Percentiles rank a stretch among this genome's conserved stretches.
These are phyloP conservation scores for Emmonsiellopsis sp. DNA, from an alignment of 2,329 filamentous ascomycete genomes.

Conservation along the genomic window DNA sequence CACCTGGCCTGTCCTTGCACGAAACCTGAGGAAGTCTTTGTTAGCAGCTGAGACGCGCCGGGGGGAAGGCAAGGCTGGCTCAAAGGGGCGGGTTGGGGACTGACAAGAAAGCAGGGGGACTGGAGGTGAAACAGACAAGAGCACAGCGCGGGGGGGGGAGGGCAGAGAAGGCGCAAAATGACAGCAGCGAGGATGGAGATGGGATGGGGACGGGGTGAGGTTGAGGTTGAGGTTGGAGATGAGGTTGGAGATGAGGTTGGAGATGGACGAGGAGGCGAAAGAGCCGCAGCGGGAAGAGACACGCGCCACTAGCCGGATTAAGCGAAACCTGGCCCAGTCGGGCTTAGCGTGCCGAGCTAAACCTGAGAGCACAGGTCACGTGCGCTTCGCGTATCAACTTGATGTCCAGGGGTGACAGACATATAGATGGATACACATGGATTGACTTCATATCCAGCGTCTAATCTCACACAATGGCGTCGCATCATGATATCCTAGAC, in stretches of 20 bases:
- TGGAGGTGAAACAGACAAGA: neutral
- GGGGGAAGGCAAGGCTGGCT: neutral
- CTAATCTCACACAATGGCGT: neutral
- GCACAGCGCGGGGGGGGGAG: conserved; percentile 4
- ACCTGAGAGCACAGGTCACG: too few relatives aligned
- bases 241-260: neutral
- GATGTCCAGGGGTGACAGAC: too few relatives aligned
- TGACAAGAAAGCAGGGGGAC: conserved; percentile 1
- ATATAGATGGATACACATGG: too few relatives aligned
- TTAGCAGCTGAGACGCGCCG: neutral
- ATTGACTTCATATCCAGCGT: too few relatives aligned
- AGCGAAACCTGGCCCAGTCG: too few relatives aligned
- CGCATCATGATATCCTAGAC: conserved; percentile 4
- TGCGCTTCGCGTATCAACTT: too few relatives aligned
- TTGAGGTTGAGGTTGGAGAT: neutral
- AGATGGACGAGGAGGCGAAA: neutral
- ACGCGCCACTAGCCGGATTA: too few relatives aligned
- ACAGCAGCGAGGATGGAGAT: neutral
- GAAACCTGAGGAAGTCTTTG: conserved; percentile 2
- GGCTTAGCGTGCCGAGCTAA: too few relatives aligned
- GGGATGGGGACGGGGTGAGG: neutral
- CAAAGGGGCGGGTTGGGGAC: neutral
- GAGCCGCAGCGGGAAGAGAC: too few relatives aligned
- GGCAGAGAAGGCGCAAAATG: neutral
- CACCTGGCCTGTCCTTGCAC: neutral